These are phyloP conservation scores for Papiliotrema terrestris DNA, from an alignment of 1,284 basidiomycete genomes.

Conservation along the genomic window DNA sequence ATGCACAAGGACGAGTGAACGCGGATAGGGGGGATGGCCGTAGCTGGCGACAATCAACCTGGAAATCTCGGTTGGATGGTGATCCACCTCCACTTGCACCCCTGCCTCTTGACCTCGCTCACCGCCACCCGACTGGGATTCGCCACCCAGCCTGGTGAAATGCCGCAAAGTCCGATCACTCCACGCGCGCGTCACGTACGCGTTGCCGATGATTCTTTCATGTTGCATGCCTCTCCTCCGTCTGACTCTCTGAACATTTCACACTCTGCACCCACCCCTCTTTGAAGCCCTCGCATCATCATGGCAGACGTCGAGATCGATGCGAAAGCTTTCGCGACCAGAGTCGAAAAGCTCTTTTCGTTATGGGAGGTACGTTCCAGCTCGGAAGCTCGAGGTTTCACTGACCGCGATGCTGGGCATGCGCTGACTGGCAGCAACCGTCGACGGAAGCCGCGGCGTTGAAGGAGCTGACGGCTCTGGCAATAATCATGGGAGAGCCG, in stretches of 20 bases:
- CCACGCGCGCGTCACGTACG: no score
- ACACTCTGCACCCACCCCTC: no score
- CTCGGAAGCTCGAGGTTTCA: background rate
- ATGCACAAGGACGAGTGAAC: background rate
- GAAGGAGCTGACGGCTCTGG: constrained; percentile 58
- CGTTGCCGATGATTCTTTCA: no score
- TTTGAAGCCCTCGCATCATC: background rate
- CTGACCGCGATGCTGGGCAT: constrained; percentile 2
- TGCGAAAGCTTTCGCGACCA: constrained; percentile 59
- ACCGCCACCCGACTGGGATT: background rate
- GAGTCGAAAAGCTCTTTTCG: constrained; percentile 64
- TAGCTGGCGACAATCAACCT: background rate
- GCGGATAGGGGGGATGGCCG: background rate
- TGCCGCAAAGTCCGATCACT: no score
- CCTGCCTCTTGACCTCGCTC: background rate
- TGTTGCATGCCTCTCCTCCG: no score
- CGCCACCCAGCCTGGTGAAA: background rate
- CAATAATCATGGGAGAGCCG: constrained; percentile 77
- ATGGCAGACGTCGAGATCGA: constrained; percentile 56
- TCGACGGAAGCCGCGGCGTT: constrained; percentile 58
- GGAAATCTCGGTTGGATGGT: background rate
- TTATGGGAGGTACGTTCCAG: constrained; percentile 65
- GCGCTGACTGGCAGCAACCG: constrained; percentile 65
- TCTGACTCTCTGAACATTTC: no score
- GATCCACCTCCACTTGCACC: no score